Conservation (phyloP, 108 stramenopile species). For the Chaetoceros tenuissimus region DNA sequence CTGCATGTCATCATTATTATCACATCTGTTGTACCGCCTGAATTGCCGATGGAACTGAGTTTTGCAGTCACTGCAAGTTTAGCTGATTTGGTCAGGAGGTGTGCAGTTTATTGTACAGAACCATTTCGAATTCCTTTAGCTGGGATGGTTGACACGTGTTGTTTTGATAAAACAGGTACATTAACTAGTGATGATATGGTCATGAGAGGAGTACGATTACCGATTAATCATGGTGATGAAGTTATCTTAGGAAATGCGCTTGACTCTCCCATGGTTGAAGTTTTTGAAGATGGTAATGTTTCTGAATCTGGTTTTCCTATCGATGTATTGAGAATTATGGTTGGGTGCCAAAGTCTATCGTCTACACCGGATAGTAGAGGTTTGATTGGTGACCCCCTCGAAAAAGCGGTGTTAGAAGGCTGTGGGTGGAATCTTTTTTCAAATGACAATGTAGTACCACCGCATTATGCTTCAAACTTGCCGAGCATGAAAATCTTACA, state of each 20-base stretch:
- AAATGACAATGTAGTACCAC: slow-evolving; percentile 22
- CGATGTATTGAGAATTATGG: slow-evolving; percentile 47
- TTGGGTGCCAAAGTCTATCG: slow-evolving; percentile 86
- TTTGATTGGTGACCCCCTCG: slow-evolving; percentile 90
- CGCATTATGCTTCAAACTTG: slow-evolving; percentile 10
- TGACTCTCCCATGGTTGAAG: neutral
- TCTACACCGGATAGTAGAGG: slow-evolving; percentile 14
- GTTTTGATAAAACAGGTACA: slow-evolving; percentile 98
- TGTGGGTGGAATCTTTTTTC: slow-evolving; percentile 64
- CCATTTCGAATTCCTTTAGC: slow-evolving; percentile 93
- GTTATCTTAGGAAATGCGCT: slow-evolving; percentile 1
- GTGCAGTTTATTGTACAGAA: slow-evolving; percentile 90
- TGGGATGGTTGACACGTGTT: slow-evolving; percentile 85
- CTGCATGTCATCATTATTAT: slow-evolving; percentile 96
- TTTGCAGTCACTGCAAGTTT: slow-evolving; percentile 93
- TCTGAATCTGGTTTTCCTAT: neutral
- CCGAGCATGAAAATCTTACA: slow-evolving; percentile 36
- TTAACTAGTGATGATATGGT: slow-evolving; percentile 90
- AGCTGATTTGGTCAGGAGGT: slow-evolving; percentile 57
- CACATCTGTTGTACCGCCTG: slow-evolving; percentile 93
- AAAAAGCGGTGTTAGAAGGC: slow-evolving; percentile 79
- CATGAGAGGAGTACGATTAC: slow-evolving; percentile 65
- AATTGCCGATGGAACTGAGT: slow-evolving; percentile 95
- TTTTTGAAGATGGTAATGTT: neutral
- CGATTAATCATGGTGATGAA: neutral